Conservation (phyloP, 768 basidiomycete genomes). For the Rhodosporidiobolus sp. region DNA sequence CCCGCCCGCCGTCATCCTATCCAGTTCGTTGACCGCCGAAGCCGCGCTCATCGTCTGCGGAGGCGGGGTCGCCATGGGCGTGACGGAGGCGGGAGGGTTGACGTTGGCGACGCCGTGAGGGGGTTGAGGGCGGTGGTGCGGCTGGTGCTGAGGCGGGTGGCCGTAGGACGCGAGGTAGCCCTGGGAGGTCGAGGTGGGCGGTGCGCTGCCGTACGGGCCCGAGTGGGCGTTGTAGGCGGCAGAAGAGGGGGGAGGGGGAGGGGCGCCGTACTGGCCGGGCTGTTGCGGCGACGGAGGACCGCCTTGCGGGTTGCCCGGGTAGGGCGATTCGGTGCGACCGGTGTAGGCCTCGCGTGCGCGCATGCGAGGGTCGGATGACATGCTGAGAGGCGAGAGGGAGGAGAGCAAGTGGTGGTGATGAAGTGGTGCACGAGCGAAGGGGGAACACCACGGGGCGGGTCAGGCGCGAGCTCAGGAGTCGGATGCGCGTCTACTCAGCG, state of each 20-base stretch:
- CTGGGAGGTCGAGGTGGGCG: not conserved
- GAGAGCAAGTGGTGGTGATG: not conserved
- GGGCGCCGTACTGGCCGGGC: not conserved
- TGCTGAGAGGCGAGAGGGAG: not conserved
- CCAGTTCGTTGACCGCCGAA: not conserved
- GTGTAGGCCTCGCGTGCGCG: conserved; percentile 15
- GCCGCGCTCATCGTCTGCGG: conserved; percentile 4
- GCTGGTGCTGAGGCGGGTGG: not conserved
- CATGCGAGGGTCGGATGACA: conserved; percentile 27
- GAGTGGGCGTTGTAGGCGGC: not conserved
- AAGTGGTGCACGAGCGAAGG: not conserved
- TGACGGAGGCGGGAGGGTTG: not conserved
- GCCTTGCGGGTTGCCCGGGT: not conserved
- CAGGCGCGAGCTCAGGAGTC: too few relatives aligned
- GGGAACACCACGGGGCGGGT: not conserved
- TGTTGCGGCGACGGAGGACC: not conserved
- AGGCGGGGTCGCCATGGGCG: conserved; percentile 22
- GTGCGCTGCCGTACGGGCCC: not conserved
- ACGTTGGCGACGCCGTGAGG: not conserved
- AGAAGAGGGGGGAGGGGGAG: not conserved
- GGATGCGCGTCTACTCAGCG: too few relatives aligned
- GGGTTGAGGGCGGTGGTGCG: not conserved
- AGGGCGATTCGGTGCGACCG: conserved; percentile 1
- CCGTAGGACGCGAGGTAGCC: not conserved
- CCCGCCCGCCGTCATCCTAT: not conserved